Evolutionary conservation across 805 yeast genomes (phyloP), one percentile per base, ranked within the genome.

Genomic region (Lachancea sp.): DNA sequence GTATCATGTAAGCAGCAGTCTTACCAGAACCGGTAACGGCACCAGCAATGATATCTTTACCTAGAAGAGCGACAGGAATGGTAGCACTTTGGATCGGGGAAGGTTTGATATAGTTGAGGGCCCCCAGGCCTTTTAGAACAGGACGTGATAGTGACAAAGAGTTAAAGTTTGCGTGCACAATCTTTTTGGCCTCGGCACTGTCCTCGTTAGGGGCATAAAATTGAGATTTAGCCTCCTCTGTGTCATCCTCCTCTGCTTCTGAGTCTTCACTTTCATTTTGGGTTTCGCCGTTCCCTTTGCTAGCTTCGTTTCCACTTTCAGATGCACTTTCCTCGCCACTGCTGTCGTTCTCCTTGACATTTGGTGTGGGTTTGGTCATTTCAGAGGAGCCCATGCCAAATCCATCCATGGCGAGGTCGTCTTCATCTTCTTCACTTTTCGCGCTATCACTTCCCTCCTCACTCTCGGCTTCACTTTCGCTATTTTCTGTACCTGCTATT

Each of bases 11-110:
- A 1, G 99, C 99, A 2, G 97, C 98, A 18, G 99, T 92, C 63
- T 92, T 92, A 75, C 99, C 99, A 16, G 97, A 90, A 69, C 99
- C 99, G 4, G 99, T 92, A 18, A 86, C 96, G 25, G 99, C 99
- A 70, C 97, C 97, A 13, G 97, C 99, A 54, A 92, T 96, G 38
- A 92, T 78, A 64, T 92, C 99, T 58, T 86, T 90, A 54, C 99
- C 99, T 47, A 85, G 61, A 29, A 92, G 70, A 1, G 96, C 96
- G 42, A 90, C 79, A 11, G 99, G 98, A 46, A 92, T 89, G 7
- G 95, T 78, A 1, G 96, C 84, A 45, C 89, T 72, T 68, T 92
- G 98, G 67, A 92, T 86, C 11, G 96, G 95, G 0, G 97, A 83
- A 6, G 98, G 98, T 36, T 74, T 75, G n/a, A 78, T 58, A 60